Base-by-base conservation (phyloP, 768 basidiomycete genomes). In the Boletus rex-veris region DNA sequence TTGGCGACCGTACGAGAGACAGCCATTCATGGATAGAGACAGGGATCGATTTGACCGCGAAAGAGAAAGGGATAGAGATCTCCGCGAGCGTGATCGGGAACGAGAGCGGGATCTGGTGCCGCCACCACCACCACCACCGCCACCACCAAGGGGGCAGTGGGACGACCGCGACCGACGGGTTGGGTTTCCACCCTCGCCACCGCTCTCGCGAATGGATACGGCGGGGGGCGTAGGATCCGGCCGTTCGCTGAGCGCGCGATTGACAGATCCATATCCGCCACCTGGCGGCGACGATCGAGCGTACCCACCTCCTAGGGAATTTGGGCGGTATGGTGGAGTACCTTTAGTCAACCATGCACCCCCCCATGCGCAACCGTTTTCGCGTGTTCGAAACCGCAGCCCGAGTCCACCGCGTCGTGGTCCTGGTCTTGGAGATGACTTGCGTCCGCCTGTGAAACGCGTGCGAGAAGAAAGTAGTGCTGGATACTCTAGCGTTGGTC, bases 381-480 rank as follows among this genome's bases (percentile, higher is more conserved):
- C 68, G n/a, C 74, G 78, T 5, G 71, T 78, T 19, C 73, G 80
- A n/a, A 71, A 58, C 11, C 72, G 78, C 39, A 81, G 79, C 53
- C 72, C 76, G 5, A 80, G 77, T 63, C 58, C 70, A 3, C 55
- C 70, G 7, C 66, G 77, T 14, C 61, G 70, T 28, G 70, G 66
- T 0, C 58, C 67, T 0, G 53, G 48, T n/a, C 38, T 57, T 6
- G 58, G 45, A 18, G 77, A 76, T 21, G 79, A 77, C 41, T 21
- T 67, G 21, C 71, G 79, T 21, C 79, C 79, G 7, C 77, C 78
- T 3, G 30, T 73, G 44, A 81, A 80, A 50, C 70, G 80, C 35
- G 39, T 69, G 1, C 71, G 79, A 2, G 79, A 80, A n/a, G 79
- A 81, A 30, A 57, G 41, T 4, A 73, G 72, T 28, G 57, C 64